phyloP scores from a whole-genome alignment of 2,329 filamentous ascomycete species.

The Phoma sp. region DNA sequence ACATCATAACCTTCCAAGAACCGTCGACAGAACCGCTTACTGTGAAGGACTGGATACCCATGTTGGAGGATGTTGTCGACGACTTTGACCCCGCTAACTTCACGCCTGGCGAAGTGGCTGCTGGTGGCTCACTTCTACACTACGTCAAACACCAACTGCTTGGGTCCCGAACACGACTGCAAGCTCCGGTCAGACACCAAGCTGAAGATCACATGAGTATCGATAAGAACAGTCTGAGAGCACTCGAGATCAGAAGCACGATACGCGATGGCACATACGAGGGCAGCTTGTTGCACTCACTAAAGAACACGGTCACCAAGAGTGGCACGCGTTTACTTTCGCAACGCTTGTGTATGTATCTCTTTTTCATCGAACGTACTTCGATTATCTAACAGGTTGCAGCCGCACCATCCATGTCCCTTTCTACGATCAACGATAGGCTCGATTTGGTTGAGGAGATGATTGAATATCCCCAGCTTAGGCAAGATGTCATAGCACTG shows the following conservation, averaged over 20 bases:
- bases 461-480: slow-evolving; percentile 69
- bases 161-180: slow-evolving; percentile 79
- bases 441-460: slow-evolving; percentile 84
- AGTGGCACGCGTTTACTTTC: slow-evolving; percentile 85
- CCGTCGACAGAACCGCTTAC: slow-evolving; percentile 53
- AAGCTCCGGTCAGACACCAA: slow-evolving; percentile 79
- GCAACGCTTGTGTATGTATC: slow-evolving; percentile 78
- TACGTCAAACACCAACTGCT: slow-evolving; percentile 84
- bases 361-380: too few species aligned
- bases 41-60: slow-evolving; percentile 72
- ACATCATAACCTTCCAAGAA: slow-evolving; percentile 76
- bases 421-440: slow-evolving; percentile 77
- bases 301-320: slow-evolving; percentile 88
- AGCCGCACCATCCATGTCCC: slow-evolving; percentile 86
- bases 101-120: slow-evolving; percentile 72
- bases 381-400: neutral
- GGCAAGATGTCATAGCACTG: slow-evolving; percentile 72
- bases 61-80: slow-evolving; percentile 78
- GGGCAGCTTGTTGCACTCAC: slow-evolving; percentile 88
- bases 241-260: slow-evolving; percentile 87
- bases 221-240: slow-evolving; percentile 88
- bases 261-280: slow-evolving; percentile 79
- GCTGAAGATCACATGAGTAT: slow-evolving; percentile 83
- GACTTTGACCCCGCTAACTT: slow-evolving; percentile 64
- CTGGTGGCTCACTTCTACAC: slow-evolving; percentile 80